phyloP scores from a whole-genome alignment of 78 protist genomes.

The slime mould (Dictyostelium discoideum) region DNA sequence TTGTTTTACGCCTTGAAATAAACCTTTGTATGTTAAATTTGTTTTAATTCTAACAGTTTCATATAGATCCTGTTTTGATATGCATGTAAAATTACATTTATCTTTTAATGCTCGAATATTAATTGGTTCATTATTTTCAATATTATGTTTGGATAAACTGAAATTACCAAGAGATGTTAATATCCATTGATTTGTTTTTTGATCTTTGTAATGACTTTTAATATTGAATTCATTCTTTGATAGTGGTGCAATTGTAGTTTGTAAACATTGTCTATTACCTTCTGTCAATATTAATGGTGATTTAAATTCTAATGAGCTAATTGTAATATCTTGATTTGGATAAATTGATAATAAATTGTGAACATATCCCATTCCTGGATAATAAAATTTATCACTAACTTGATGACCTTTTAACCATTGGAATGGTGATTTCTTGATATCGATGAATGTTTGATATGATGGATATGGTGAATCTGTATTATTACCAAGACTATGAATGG shows the following conservation, averaged over 20 bases:
- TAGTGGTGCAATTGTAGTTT: neutral
- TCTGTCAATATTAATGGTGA: slow-evolving; percentile 30
- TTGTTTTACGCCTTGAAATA: slow-evolving; percentile 4
- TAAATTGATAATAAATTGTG: neutral
- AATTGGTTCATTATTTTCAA: neutral
- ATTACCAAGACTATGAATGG: slow-evolving; percentile 10
- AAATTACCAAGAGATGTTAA: neutral
- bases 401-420: slow-evolving; percentile 55
- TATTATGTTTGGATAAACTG: neutral
- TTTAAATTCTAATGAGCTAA: slow-evolving; percentile 34
- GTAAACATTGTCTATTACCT: neutral
- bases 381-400: slow-evolving; percentile 12
- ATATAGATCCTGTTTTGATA: slow-evolving; percentile 17
- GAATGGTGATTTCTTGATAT: slow-evolving; percentile 2
- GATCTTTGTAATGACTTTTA: neutral
- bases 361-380: slow-evolving; percentile 41
- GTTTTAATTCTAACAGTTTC: neutral
- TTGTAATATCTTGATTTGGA: slow-evolving; percentile 1
- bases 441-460: slow-evolving; percentile 25
- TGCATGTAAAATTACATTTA: slow-evolving; percentile 16
- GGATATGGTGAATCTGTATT: neutral
- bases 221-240: slow-evolving; percentile 15
- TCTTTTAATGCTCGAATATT: neutral
- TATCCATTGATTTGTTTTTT: neutral
- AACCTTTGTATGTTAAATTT: neutral